phyloP scores from a whole-genome alignment of 2,329 filamentous ascomycete genomes.

The Cytospora leucostoma region DNA sequence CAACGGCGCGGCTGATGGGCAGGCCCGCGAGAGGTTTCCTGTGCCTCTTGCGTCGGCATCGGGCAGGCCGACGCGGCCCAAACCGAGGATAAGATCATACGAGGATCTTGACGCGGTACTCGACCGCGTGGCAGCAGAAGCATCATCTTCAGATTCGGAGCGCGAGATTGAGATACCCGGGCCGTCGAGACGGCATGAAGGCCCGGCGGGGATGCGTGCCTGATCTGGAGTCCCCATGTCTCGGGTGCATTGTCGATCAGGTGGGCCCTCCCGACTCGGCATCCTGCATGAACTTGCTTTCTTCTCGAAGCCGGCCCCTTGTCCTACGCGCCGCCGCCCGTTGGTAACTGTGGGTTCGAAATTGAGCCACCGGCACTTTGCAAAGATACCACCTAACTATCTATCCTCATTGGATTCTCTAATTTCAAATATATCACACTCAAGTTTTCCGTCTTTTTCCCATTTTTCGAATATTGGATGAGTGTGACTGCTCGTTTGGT shows the following conservation, averaged over 20 bases:
- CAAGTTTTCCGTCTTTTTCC: background rate
- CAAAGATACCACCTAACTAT: background rate
- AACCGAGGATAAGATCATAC: conserved; percentile 47
- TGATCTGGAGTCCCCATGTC: background rate
- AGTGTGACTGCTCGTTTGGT: background rate
- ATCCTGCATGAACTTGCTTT: conserved; percentile 8
- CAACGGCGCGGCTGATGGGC: conserved; percentile 39
- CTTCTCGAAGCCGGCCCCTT: background rate
- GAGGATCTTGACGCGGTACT: conserved; percentile 62
- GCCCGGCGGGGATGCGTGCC: conserved; percentile 14
- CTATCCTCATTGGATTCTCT: background rate
- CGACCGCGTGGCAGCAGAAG: conserved; percentile 52
- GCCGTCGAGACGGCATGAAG: conserved; percentile 33
- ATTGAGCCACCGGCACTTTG: background rate
- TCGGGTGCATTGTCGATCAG: background rate
- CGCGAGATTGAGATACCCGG: conserved; percentile 56
- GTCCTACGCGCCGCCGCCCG: background rate
- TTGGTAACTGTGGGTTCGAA: background rate
- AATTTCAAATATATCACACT: conserved; percentile 3
- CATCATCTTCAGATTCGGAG: conserved; percentile 59
- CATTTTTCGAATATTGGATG: conserved; percentile 2
- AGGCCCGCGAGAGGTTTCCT: conserved; percentile 40
- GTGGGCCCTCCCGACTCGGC: background rate
- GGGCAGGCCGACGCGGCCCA: conserved; percentile 41
- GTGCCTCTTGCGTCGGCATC: conserved; percentile 55